Percentiles rank a stretch among this genome's conserved stretches.
These are phyloP conservation scores for Zymoseptoria brevis DNA, from an alignment of 2,329 filamentous ascomycete species.

Conservation along the genomic window DNA sequence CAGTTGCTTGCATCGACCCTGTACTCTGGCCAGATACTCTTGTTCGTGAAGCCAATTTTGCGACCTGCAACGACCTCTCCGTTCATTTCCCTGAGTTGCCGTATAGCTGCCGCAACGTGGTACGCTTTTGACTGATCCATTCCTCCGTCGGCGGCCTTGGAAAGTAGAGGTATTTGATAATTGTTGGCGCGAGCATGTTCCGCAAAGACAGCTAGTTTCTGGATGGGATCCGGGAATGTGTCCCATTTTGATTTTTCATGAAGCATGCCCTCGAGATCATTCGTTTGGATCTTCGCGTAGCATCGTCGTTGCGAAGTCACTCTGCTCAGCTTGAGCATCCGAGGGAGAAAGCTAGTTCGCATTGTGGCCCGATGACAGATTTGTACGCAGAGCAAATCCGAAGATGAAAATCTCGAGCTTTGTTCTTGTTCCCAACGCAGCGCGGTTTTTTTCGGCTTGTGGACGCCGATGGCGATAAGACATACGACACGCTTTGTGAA, in stretches of 20 bases:
- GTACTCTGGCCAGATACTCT: conserved; percentile 15
- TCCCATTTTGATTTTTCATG: conserved; percentile 16
- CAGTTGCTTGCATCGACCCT: conserved; percentile 13
- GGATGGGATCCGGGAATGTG: conserved; percentile 9
- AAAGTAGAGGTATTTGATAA: conserved; percentile 18
- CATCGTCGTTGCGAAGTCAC: neutral
- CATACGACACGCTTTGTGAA: neutral
- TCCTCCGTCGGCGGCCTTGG: conserved; percentile 13
- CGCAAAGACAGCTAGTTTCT: conserved; percentile 18
- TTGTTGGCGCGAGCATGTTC: conserved; percentile 18
- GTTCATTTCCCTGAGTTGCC: conserved; percentile 19
- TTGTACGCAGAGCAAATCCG: neutral
- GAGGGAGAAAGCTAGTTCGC: neutral
- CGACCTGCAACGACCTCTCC: conserved; percentile 15
- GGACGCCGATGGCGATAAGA: neutral
- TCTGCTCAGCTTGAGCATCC: neutral
- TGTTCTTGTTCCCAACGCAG: neutral
- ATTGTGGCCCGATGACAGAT: neutral
- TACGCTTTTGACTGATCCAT: conserved; percentile 17
- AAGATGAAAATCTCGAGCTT: neutral
- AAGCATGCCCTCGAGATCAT: conserved; percentile 18
- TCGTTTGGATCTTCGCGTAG: conserved; percentile 7
- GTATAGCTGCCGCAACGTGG: conserved; percentile 16
- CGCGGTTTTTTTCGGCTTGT: neutral
- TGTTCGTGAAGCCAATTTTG: conserved; percentile 18